Evolutionary conservation across 2,329 filamentous ascomycete species (phyloP).

Genomic region (Ophiostoma sp.): DNA sequence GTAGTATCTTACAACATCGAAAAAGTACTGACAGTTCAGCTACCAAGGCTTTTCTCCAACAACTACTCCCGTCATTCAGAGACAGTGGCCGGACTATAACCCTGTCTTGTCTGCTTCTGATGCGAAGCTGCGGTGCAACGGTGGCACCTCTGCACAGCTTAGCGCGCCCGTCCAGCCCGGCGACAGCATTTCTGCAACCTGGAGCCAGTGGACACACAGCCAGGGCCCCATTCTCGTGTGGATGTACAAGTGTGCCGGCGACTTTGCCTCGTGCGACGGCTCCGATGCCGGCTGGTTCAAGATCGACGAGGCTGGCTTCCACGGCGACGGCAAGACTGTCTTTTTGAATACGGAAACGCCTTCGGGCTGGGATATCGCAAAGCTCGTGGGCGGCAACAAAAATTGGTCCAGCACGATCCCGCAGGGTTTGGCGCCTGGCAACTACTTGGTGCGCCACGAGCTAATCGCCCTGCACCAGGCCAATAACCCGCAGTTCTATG

Average conservation of each 20-base stretch:
- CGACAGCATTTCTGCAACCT: slow-evolving; percentile 44
- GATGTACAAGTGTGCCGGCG: slow-evolving; percentile 48
- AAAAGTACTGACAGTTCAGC: neutral
- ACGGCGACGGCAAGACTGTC: slow-evolving; percentile 28
- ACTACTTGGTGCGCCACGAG: slow-evolving; percentile 54
- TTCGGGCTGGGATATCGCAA: slow-evolving; percentile 30
- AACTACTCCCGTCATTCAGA: slow-evolving; percentile 48
- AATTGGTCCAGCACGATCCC: slow-evolving; percentile 49
- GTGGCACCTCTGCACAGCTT: slow-evolving; percentile 44
- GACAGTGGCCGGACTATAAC: slow-evolving; percentile 55
- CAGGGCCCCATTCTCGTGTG: slow-evolving; percentile 56
- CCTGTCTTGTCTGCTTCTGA: slow-evolving; percentile 46
- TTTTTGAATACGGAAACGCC: slow-evolving; percentile 30
- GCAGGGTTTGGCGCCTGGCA: slow-evolving; percentile 43
- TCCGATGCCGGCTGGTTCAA: slow-evolving; percentile 53
- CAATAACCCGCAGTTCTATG: slow-evolving; percentile 48
- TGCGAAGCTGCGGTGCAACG: slow-evolving; percentile 51
- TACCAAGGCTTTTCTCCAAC: slow-evolving; percentile 46
- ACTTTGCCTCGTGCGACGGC: slow-evolving; percentile 47
- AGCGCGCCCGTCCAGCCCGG: slow-evolving; percentile 45
- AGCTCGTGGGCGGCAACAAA: slow-evolving; percentile 31
- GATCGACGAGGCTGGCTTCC: slow-evolving; percentile 47
- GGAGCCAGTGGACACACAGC: slow-evolving; percentile 53
- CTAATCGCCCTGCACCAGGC: slow-evolving; percentile 51
- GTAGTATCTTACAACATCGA: neutral